These are phyloP conservation scores for Chaetoceros tenuissimus DNA, from an alignment of 108 stramenopile genomes.

Conservation along the genomic window DNA sequence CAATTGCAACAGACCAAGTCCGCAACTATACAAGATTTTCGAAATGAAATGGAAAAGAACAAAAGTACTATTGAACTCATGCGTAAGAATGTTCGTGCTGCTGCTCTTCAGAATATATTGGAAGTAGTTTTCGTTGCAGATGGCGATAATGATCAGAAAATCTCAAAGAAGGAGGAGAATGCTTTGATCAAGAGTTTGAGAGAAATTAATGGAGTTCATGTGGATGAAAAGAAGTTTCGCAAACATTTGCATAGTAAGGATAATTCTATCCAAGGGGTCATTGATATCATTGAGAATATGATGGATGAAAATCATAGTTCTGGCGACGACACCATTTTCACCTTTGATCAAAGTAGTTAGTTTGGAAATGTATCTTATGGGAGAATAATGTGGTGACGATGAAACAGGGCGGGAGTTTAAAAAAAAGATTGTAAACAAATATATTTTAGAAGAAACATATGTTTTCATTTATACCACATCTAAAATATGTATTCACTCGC, in stretches of 20 bases:
- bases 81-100: constrained; percentile 44
- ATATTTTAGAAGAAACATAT: no score
- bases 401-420: no score
- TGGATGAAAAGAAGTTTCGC: background rate
- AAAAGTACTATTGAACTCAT: constrained; percentile 43
- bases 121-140: constrained; percentile 51
- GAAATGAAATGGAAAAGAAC: constrained; percentile 58
- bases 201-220: background rate
- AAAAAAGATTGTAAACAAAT: no score
- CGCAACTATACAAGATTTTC: constrained; percentile 43
- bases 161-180: background rate
- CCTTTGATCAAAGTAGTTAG: no score
- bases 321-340: no score
- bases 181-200: background rate
- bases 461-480: no score
- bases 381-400: no score
- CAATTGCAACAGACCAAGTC: constrained; percentile 57
- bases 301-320: no score
- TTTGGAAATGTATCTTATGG: no score
- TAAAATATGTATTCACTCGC: no score
- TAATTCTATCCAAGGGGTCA: background rate
- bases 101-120: constrained; percentile 60
- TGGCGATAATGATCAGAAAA: constrained; percentile 24
- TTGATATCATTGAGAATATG: background rate
- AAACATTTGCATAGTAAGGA: background rate